Conservation (phyloP, 345 rosid genomes). For the Hibiscus tridactylites region DNA sequence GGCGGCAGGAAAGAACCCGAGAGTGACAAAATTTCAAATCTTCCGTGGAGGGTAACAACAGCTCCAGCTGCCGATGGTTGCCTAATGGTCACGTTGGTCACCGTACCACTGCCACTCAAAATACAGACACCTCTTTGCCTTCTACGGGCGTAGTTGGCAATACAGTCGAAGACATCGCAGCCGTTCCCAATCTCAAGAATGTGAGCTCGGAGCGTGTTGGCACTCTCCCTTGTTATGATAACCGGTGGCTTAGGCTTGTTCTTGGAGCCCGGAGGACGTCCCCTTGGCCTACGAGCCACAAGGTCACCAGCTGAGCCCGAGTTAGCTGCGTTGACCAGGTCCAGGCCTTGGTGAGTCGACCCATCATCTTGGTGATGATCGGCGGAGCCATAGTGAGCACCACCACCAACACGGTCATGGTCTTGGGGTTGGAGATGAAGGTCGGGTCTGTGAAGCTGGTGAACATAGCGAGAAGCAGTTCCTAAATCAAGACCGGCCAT, state of each 20-base stretch:
- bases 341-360: conserved; percentile 38
- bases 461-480: conserved; percentile 35
- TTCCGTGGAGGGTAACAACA: conserved; percentile 70
- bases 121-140: conserved; percentile 88
- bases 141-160: conserved; percentile 76
- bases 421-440: conserved; percentile 55
- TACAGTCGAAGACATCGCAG: conserved; percentile 81
- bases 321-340: conserved; percentile 23
- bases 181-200: conserved; percentile 86
- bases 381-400: conserved; percentile 19
- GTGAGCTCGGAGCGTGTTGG: conserved; percentile 93
- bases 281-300: conserved; percentile 68
- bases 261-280: conserved; percentile 88
- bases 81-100: conserved; percentile 79
- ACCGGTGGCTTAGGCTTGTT: conserved; percentile 90
- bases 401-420: conserved; percentile 25
- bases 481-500: conserved; percentile 43
- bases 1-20: conserved; percentile 90
- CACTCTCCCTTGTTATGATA: conserved; percentile 86
- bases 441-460: conserved; percentile 31
- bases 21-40: conserved; percentile 85
- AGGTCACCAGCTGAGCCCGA: conserved; percentile 33
- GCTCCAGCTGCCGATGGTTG: conserved; percentile 85
- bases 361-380: conserved; percentile 23
- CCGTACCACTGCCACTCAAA: conserved; percentile 81